Conservation (phyloP, 805 yeast genomes). For the Wickerhamiella hasegawae region DNA sequence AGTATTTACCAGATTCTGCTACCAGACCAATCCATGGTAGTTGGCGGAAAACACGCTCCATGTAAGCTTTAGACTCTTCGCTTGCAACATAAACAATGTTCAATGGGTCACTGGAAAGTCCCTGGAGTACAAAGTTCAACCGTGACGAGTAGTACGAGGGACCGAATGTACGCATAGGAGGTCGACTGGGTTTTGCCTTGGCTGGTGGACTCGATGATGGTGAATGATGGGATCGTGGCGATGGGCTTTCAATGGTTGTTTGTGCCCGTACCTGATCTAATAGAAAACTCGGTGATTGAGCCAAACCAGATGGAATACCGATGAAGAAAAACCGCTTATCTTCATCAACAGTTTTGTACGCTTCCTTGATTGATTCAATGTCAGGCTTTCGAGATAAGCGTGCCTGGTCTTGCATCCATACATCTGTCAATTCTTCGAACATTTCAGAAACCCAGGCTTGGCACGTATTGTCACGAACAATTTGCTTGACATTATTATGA, state of each 20-base stretch:
- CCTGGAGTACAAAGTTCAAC: conserved; percentile 35
- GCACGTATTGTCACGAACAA: conserved; percentile 53
- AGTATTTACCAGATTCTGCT: conserved; percentile 81
- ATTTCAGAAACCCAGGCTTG: conserved; percentile 55
- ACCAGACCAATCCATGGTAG: conserved; percentile 61
- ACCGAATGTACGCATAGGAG: not conserved
- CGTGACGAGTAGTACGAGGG: conserved; percentile 11
- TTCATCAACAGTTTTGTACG: conserved; percentile 16
- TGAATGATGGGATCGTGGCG: no score
- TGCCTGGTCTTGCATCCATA: conserved; percentile 36
- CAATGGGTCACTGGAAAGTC: conserved; percentile 37
- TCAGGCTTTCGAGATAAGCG: conserved; percentile 15
- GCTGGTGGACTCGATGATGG: not conserved
- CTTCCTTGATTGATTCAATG: not conserved
- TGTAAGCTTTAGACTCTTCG: conserved; percentile 42
- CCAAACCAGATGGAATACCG: conserved; percentile 3
- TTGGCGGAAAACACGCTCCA: conserved; percentile 54
- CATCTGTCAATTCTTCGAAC: conserved; percentile 32
- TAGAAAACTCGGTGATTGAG: not conserved
- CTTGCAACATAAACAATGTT: conserved; percentile 63
- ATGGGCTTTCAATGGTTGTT: not conserved
- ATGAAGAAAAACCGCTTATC: conserved; percentile 1
- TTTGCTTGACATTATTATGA: conserved; percentile 46
- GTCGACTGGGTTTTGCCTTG: not conserved
- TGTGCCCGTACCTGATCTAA: not conserved